Evolutionary conservation across 768 basidiomycete species (phyloP).

Genomic region (Boletus bicolor): DNA sequence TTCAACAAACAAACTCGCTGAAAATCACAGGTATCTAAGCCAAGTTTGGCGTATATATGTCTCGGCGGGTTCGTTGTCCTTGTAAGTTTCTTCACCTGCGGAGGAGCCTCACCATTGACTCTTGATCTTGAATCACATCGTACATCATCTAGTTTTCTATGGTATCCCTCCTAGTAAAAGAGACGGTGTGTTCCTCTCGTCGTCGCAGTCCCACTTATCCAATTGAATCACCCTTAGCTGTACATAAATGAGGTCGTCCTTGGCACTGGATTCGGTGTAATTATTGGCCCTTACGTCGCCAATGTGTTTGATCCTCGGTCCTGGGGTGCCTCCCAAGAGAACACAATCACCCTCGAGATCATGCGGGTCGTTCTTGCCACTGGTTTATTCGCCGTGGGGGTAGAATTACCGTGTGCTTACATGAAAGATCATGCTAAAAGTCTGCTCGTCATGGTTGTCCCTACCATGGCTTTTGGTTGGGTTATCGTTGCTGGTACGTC

Average conservation of each 20-base stretch:
- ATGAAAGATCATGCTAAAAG: conserved; percentile 76
- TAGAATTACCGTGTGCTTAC: conserved; percentile 86
- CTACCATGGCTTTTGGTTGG: conserved; percentile 88
- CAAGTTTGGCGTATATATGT: conserved; percentile 58
- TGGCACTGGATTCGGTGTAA: conserved; percentile 62
- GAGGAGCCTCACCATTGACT: neutral
- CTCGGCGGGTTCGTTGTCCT: conserved; percentile 56
- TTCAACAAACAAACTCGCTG: conserved; percentile 22
- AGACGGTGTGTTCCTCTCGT: conserved; percentile 49
- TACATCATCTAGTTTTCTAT: conserved; percentile 64
- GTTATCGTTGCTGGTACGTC: conserved; percentile 61
- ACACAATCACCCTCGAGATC: conserved; percentile 78
- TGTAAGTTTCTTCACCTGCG: conserved; percentile 26
- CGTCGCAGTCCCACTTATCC: neutral
- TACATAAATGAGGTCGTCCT: conserved; percentile 94
- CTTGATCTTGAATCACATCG: neutral
- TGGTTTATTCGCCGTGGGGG: conserved; percentile 92
- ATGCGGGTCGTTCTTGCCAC: conserved; percentile 87
- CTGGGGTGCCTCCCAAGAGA: conserved; percentile 59
- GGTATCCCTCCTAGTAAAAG: conserved; percentile 78
- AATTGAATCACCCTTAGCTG: conserved; percentile 39
- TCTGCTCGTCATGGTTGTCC: conserved; percentile 65
- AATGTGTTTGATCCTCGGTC: conserved; percentile 72
- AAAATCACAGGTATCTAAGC: conserved; percentile 44
- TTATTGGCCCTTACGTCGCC: conserved; percentile 71